Conservation (phyloP, 2,329 filamentous ascomycete genomes). For the Penicillium aurantiogriseum region DNA sequence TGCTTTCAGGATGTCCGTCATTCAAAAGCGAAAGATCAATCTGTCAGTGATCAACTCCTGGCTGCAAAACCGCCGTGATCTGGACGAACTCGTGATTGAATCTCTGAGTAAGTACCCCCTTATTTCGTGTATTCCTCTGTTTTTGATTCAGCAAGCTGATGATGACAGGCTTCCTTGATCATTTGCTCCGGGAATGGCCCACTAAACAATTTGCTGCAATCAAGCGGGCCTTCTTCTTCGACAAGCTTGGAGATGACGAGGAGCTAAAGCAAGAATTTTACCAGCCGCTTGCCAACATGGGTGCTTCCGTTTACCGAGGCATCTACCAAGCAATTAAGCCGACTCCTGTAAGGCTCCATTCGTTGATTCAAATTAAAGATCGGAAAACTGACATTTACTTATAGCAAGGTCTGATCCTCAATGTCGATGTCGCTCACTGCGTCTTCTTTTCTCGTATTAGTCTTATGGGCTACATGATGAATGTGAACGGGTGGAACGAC, state of each 20-base stretch:
- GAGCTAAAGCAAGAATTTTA: conserved; percentile 51
- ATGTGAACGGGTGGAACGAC: conserved; percentile 33
- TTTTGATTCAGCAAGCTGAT: conserved; percentile 5
- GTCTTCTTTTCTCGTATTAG: conserved; percentile 71
- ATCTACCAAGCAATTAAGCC: conserved; percentile 83
- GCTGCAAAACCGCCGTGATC: conserved; percentile 58
- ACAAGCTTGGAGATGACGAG: conserved; percentile 48
- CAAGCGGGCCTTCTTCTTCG: conserved; percentile 76
- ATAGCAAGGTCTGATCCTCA: conserved; percentile 70
- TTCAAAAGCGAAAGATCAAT: conserved; percentile 62
- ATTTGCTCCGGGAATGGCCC: conserved; percentile 78
- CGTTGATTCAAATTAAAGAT: background rate
- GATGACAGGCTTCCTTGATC: conserved; percentile 72
- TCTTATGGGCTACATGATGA: conserved; percentile 37
- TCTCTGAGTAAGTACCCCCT: conserved; percentile 62
- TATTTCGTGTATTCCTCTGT: background rate
- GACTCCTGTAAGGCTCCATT: conserved; percentile 53
- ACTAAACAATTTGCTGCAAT: conserved; percentile 66
- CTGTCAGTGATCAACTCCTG: conserved; percentile 67
- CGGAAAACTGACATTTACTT: conserved; percentile 8
- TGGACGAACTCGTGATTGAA: conserved; percentile 69
- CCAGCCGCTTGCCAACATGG: conserved; percentile 35
- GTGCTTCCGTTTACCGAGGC: conserved; percentile 79
- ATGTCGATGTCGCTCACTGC: conserved; percentile 87
- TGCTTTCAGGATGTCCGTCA: conserved; percentile 56